Evolutionary conservation across 768 basidiomycete genomes (phyloP).

Genomic region (Mycena latifolia): DNA sequence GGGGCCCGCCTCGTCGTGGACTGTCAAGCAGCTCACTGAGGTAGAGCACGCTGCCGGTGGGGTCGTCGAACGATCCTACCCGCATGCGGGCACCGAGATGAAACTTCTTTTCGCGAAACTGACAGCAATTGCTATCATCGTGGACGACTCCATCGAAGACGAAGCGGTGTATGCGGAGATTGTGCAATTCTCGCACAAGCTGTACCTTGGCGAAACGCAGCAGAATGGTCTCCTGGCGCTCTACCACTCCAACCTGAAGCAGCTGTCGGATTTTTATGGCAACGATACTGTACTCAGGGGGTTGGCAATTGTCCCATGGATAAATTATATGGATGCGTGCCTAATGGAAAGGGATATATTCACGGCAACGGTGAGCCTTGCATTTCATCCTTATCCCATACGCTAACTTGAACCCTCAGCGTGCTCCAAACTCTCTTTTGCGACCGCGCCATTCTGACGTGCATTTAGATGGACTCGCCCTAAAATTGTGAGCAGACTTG

Average conservation of each 20-base stretch:
- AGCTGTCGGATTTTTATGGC: constrained; percentile 10
- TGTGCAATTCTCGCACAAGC: constrained; percentile 7
- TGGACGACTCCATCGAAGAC: constrained; percentile 29
- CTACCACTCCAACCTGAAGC: constrained; percentile 4
- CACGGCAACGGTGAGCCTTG: not conserved
- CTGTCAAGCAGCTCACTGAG: not conserved
- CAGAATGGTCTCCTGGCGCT: constrained; percentile 16
- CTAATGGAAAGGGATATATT: constrained; percentile 18
- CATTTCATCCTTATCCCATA: not conserved
- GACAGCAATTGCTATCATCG: constrained; percentile 15
- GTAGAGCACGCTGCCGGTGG: constrained; percentile 19
- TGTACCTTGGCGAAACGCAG: constrained; percentile 8
- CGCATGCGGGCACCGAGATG: not conserved
- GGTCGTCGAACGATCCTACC: constrained; percentile 16
- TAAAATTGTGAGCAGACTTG: constrained; percentile 6
- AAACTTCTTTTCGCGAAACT: constrained; percentile 25
- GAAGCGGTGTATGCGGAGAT: not conserved
- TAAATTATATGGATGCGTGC: constrained; percentile 18
- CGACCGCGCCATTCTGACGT: not conserved
- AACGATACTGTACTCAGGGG: constrained; percentile 13
- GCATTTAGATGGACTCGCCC: not conserved
- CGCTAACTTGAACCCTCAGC: too few relatives aligned
- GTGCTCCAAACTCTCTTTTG: too few relatives aligned
- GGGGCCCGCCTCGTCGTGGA: constrained; percentile 19
- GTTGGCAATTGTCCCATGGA: constrained; percentile 16